Conservation (phyloP, 306 rosid genomes). For the Arachis stenosperma region DNA sequence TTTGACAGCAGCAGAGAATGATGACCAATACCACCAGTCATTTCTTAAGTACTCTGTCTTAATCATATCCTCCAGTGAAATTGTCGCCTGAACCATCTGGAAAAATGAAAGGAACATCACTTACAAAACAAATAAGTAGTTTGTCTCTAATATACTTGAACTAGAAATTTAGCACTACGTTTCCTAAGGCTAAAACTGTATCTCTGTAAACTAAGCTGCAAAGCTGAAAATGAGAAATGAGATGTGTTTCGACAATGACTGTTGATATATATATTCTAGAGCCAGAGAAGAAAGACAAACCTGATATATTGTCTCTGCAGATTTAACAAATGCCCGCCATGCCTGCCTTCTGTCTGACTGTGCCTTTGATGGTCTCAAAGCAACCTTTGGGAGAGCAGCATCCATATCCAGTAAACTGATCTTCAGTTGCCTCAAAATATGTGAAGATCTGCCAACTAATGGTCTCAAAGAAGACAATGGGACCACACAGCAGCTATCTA, state of each 20-base stretch:
- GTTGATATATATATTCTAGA: constrained; percentile 5
- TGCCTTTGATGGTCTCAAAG: constrained; percentile 77
- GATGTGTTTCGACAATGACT: constrained; percentile 18
- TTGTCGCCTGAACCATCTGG: constrained; percentile 94
- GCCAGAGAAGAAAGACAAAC: constrained; percentile 50
- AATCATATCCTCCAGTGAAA: constrained; percentile 90
- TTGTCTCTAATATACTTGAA: constrained; percentile 15
- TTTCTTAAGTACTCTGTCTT: constrained; percentile 81
- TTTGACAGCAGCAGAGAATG: constrained; percentile 92
- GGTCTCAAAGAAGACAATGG: constrained; percentile 85
- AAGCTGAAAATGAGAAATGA: constrained; percentile 10
- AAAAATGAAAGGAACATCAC: constrained; percentile 37
- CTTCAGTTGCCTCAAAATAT: constrained; percentile 75
- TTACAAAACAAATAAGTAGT: constrained; percentile 14
- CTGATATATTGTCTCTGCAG: constrained; percentile 84
- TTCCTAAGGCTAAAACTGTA: neutral
- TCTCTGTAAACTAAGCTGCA: constrained; percentile 27
- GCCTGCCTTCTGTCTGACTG: constrained; percentile 78
- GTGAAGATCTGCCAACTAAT: constrained; percentile 74
- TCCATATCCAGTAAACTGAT: constrained; percentile 90
- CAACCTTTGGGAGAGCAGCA: constrained; percentile 80
- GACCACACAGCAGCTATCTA: constrained; percentile 70
- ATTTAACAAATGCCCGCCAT: constrained; percentile 91
- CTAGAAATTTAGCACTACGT: constrained; percentile 16
- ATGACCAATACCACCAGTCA: constrained; percentile 99